phyloP scores from a whole-genome alignment of 2,329 filamentous ascomycete genomes.

The Metarhizium humberi region DNA sequence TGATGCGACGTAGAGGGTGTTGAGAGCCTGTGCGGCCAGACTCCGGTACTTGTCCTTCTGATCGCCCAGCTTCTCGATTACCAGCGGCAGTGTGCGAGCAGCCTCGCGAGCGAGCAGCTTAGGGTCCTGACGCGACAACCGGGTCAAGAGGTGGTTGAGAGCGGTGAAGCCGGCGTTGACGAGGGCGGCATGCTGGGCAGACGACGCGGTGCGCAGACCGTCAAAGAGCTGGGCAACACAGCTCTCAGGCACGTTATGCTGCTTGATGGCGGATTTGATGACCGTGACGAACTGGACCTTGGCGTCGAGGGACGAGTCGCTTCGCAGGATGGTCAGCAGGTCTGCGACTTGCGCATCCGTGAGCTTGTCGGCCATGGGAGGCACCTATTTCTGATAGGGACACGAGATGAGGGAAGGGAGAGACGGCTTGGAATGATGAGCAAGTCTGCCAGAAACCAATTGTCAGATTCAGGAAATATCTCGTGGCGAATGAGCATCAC shows the following conservation, averaged over 20 bases:
- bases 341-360: slow-evolving; percentile 49
- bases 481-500: neutral
- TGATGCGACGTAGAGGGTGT: slow-evolving; percentile 64
- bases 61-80: slow-evolving; percentile 81
- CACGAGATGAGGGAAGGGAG: neutral
- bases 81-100: slow-evolving; percentile 59
- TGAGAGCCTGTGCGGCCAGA: slow-evolving; percentile 65
- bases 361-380: slow-evolving; percentile 46
- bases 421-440: neutral
- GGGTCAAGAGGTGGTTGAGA: slow-evolving; percentile 77
- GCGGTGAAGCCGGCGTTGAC: slow-evolving; percentile 80
- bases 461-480: neutral
- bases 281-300: slow-evolving; percentile 64
- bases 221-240: slow-evolving; percentile 71
- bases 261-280: slow-evolving; percentile 84
- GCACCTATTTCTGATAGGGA: slow-evolving; percentile 3
- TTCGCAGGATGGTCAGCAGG: slow-evolving; percentile 42
- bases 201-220: slow-evolving; percentile 64
- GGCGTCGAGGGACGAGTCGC: slow-evolving; percentile 57
- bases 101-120: slow-evolving; percentile 63
- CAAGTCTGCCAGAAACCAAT: neutral
- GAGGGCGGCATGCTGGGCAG: slow-evolving; percentile 67
- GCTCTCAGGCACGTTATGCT: slow-evolving; percentile 75
- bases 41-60: slow-evolving; percentile 75
- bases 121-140: slow-evolving; percentile 76